Evolutionary conservation across 2,329 filamentous ascomycete species (phyloP).

Genomic region (Ophidiomyces ophidiicola): DNA sequence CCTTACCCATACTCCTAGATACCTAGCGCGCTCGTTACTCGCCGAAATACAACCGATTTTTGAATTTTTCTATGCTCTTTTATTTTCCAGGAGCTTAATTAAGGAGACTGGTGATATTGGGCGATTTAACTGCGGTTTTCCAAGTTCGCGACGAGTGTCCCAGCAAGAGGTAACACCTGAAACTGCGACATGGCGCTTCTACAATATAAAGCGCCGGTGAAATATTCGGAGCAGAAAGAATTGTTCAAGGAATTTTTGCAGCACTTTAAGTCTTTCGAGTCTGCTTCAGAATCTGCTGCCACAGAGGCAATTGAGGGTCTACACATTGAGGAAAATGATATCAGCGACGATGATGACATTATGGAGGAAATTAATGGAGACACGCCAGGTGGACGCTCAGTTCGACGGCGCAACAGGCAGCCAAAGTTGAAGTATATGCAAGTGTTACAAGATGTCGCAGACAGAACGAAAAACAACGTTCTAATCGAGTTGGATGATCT

Average conservation of each 20-base stretch:
- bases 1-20: too few species aligned
- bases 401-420: slow-evolving; percentile 40
- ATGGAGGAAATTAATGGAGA: slow-evolving; percentile 63
- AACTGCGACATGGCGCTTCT: slow-evolving; percentile 64
- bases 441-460: slow-evolving; percentile 72
- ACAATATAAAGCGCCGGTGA: slow-evolving; percentile 63
- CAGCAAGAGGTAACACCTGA: background rate
- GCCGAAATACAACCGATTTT: too few species aligned
- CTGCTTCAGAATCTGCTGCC: slow-evolving; percentile 53
- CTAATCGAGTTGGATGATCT: slow-evolving; percentile 84
- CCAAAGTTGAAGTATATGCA: slow-evolving; percentile 80
- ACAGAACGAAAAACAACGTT: slow-evolving; percentile 65
- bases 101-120: too few species aligned
- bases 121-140: background rate
- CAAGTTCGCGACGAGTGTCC: background rate
- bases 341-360: slow-evolving; percentile 84
- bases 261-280: slow-evolving; percentile 66
- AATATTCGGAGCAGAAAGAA: slow-evolving; percentile 73
- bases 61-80: too few species aligned
- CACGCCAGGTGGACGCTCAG: slow-evolving; percentile 26
- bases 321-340: slow-evolving; percentile 73
- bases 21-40: too few species aligned
- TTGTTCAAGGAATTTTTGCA: slow-evolving; percentile 77
- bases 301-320: slow-evolving; percentile 73
- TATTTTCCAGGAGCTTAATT: too few species aligned